Percentiles rank a stretch among this genome's conserved stretches.
Conservation (phyloP, 306 rosid genomes). For the Sindora glabra region DNA sequence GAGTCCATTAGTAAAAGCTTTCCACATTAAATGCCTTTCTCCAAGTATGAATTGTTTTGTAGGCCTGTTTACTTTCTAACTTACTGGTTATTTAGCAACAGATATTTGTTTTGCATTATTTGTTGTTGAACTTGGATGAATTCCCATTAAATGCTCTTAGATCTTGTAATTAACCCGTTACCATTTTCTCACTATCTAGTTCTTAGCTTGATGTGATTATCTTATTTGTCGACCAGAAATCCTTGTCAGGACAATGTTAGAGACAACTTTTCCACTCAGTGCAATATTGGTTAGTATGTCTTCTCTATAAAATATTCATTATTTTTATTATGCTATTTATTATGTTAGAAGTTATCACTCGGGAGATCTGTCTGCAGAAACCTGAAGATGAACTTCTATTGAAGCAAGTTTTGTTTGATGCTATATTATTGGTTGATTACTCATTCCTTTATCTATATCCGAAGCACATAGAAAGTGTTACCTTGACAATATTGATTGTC, state of each 20-base stretch:
- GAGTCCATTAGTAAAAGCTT: background rate
- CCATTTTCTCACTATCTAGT: background rate
- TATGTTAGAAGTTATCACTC: background rate
- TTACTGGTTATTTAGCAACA: background rate
- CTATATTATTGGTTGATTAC: slow-evolving; percentile 62
- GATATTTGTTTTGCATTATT: background rate
- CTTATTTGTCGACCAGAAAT: slow-evolving; percentile 36
- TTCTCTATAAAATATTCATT: background rate
- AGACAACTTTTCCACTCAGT: slow-evolving; percentile 46
- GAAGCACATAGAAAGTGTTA: slow-evolving; percentile 25
- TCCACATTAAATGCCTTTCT: background rate
- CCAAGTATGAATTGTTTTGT: background rate
- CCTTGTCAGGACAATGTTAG: slow-evolving; percentile 54
- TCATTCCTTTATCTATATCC: slow-evolving; percentile 41
- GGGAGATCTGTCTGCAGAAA: slow-evolving; percentile 44
- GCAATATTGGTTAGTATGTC: slow-evolving; percentile 47
- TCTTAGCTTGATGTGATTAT: slow-evolving; percentile 19
- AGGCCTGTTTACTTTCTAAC: background rate
- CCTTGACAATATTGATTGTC: slow-evolving; percentile 56
- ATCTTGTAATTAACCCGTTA: background rate
- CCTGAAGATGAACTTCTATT: slow-evolving; percentile 50
- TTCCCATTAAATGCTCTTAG: background rate
- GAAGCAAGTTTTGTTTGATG: slow-evolving; percentile 64
- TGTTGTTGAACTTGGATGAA: background rate
- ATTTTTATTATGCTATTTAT: background rate